A percentile compares a stretch with the other conserved stretches of the same genome.
phyloP scores from a whole-genome alignment of 257 asterid genomes.

The Ocimum tenuiflorum region DNA sequence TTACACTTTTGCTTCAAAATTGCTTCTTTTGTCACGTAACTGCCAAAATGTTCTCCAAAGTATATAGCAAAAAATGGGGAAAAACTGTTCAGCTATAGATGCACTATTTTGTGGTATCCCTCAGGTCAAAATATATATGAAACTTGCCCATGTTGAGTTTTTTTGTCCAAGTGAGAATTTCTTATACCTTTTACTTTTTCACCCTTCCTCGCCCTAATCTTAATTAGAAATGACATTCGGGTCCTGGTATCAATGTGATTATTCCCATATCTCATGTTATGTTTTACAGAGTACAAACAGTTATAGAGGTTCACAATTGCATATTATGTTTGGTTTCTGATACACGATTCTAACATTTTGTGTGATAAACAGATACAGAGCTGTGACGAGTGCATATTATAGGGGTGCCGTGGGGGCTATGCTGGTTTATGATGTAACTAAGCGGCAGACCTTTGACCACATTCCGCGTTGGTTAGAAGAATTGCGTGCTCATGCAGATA shows the following conservation, averaged over 20 bases:
- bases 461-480: conserved; percentile 73
- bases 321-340: no score
- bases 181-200: neutral
- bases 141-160: neutral
- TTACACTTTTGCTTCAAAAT: neutral
- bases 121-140: neutral
- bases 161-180: neutral
- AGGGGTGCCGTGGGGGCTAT: conserved; percentile 82
- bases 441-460: conserved; percentile 70
- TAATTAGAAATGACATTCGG: neutral
- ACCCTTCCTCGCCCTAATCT: neutral
- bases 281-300: no score
- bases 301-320: no score
- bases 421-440: conserved; percentile 69
- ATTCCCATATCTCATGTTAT: neutral
- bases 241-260: neutral
- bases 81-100: neutral
- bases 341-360: neutral
- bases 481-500: conserved; percentile 42
- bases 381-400: conserved; percentile 76
- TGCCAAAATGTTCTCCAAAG: neutral
- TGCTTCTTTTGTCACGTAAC: neutral
- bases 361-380: conserved; percentile 53
- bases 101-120: neutral
- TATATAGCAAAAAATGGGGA: neutral